A percentile compares a stretch with the other conserved stretches of the same genome.
Conservation (phyloP, 495 filamentous ascomycete genomes). For the Pseudoneurospora amorphoporcata region DNA sequence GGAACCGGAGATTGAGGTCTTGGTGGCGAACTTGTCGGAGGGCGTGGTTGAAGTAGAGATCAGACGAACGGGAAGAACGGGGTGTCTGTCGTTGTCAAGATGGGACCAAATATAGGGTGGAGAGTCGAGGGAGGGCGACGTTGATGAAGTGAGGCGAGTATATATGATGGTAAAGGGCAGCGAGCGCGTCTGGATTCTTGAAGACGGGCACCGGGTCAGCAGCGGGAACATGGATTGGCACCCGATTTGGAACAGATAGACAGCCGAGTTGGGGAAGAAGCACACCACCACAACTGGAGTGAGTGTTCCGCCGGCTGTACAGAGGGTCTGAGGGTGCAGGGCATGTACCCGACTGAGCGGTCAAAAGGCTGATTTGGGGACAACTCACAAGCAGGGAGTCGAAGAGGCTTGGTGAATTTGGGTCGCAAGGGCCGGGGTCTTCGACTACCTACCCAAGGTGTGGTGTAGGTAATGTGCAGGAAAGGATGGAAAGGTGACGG, state of each 20-base stretch:
- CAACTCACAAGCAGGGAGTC: constrained; percentile 5
- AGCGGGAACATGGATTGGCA: not conserved
- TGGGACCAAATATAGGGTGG: not conserved
- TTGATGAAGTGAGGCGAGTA: not conserved
- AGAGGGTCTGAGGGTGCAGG: constrained; percentile 1
- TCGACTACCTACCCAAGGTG: not conserved
- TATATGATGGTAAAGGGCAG: not conserved
- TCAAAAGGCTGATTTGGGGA: constrained; percentile 3
- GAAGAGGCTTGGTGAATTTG: not conserved
- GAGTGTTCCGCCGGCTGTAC: not conserved
- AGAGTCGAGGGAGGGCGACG: not conserved
- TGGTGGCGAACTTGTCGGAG: not conserved
- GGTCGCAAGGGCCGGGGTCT: not conserved
- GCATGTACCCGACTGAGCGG: constrained; percentile 8
- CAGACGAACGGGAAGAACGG: not conserved
- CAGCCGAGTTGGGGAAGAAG: not conserved
- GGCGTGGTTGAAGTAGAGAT: not conserved
- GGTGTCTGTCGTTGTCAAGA: not conserved
- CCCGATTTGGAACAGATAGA: not conserved
- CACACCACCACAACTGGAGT: not conserved
- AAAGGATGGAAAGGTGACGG: not conserved
- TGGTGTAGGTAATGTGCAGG: not conserved
- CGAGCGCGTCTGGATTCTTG: not conserved
- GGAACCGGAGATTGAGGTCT: not conserved
- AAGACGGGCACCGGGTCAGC: not conserved